These are phyloP conservation scores for Alternaria ethzedia DNA, from an alignment of 2,329 filamentous ascomycete genomes.

Conservation along the genomic window DNA sequence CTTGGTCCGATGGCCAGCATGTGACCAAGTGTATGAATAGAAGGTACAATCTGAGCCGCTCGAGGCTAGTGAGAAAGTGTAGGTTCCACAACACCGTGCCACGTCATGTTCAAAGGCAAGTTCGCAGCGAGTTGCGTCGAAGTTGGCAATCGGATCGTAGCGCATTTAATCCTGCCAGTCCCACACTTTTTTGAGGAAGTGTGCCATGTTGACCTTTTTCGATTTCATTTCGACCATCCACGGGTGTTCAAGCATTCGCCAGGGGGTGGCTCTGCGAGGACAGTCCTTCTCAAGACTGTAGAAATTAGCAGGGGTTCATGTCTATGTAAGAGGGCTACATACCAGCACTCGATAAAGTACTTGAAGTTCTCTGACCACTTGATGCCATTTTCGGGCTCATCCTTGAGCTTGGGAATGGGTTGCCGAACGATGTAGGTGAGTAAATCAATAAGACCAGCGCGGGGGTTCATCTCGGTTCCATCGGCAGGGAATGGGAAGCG, in stretches of 20 bases:
- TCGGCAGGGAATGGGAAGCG: conserved; percentile 98
- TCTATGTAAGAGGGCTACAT: conserved; percentile 53
- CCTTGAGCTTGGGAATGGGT: conserved; percentile 92
- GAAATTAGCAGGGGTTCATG: conserved; percentile 29
- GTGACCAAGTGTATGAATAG: conserved; percentile 27
- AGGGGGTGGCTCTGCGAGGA: conserved; percentile 84
- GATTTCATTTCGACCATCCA: conserved; percentile 98
- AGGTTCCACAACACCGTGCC: conserved; percentile 13
- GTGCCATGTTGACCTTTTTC: conserved; percentile 97
- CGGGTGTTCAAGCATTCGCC: conserved; percentile 98
- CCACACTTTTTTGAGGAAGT: conserved; percentile 94
- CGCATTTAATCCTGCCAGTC: conserved; percentile 77
- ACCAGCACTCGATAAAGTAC: conserved; percentile 99
- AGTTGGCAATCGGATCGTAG: not conserved
- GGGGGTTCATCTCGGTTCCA: conserved; percentile 92
- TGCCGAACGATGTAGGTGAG: conserved; percentile 97
- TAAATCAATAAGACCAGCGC: conserved; percentile 90
- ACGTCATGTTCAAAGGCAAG: not conserved
- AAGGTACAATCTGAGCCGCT: conserved; percentile 7
- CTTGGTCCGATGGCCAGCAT: conserved; percentile 44
- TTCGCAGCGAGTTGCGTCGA: not conserved
- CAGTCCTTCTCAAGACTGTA: conserved; percentile 91
- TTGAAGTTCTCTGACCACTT: conserved; percentile 98
- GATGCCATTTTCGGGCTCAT: conserved; percentile 87
- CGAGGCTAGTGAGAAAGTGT: conserved; percentile 22